phyloP scores from a whole-genome alignment of 768 basidiomycete genomes.

The Termitomyces sp. region DNA sequence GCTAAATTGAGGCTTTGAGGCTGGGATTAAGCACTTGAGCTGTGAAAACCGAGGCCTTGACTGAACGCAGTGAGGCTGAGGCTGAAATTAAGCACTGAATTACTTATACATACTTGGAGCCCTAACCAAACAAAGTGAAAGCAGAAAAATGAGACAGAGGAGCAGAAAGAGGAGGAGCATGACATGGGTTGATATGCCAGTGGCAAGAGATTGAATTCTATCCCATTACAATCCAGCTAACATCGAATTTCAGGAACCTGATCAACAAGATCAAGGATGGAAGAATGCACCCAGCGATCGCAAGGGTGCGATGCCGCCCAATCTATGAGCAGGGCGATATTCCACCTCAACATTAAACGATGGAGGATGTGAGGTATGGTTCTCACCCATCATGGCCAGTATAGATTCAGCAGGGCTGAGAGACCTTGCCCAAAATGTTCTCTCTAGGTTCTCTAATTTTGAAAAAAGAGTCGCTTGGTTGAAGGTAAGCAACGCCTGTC shows the following conservation, averaged over 20 bases:
- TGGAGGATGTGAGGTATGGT: conserved; percentile 89
- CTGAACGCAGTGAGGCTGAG: too few species aligned
- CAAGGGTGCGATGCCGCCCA: conserved; percentile 85
- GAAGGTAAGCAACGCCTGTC: conserved; percentile 41
- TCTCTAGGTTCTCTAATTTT: conserved; percentile 61
- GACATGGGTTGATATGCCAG: conserved; percentile 59
- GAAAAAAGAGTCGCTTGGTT: conserved; percentile 74
- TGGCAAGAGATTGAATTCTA: conserved; percentile 67
- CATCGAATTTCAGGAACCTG: conserved; percentile 42
- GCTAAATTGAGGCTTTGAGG: too few species aligned
- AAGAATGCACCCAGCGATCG: conserved; percentile 82
- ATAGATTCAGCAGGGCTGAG: conserved; percentile 91
- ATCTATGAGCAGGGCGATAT: conserved; percentile 72
- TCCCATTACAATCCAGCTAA: background rate
- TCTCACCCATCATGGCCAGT: conserved; percentile 91
- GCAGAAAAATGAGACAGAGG: conserved; percentile 65
- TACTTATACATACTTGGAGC: too few species aligned
- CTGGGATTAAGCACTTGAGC: too few species aligned
- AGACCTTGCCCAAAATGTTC: conserved; percentile 85
- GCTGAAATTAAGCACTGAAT: too few species aligned
- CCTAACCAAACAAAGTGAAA: too few species aligned
- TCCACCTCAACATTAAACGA: conserved; percentile 87
- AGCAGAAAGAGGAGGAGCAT: conserved; percentile 74
- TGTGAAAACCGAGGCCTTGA: too few species aligned
- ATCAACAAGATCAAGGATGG: conserved; percentile 83